Evolutionary conservation across 2,329 filamentous ascomycete species (phyloP).

Genomic region (Paraphaeosphaeria sporulosa): DNA sequence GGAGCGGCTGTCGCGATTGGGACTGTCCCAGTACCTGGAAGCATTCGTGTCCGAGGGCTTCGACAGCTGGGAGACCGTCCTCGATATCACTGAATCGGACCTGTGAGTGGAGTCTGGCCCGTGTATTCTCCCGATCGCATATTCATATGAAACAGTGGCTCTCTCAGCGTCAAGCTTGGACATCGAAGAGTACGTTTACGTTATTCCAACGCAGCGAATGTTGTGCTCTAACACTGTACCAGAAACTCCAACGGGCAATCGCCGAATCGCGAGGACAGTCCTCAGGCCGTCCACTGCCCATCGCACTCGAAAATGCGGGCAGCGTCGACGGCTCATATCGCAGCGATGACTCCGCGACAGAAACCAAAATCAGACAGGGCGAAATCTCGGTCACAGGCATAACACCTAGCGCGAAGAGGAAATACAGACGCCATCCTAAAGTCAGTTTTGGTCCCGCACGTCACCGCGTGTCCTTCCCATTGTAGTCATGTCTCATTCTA

Average conservation of each 20-base stretch:
- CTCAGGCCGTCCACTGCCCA: conserved; percentile 47
- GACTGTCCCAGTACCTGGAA: conserved; percentile 78
- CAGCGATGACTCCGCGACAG: conserved; percentile 62
- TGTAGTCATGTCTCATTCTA: conserved; percentile 19
- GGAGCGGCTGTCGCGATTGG: conserved; percentile 75
- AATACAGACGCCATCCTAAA: conserved; percentile 81
- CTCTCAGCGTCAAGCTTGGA: conserved; percentile 78
- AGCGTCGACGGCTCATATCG: conserved; percentile 63
- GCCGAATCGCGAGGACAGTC: conserved; percentile 71
- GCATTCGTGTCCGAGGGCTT: conserved; percentile 80
- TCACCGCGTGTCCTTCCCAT: background rate
- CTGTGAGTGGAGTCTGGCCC: conserved; percentile 61
- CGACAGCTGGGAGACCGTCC: conserved; percentile 82
- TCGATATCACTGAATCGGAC: conserved; percentile 85
- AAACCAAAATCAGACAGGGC: conserved; percentile 56
- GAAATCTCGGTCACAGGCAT: conserved; percentile 48
- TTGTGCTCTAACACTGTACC: conserved; percentile 8
- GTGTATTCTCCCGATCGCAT: background rate
- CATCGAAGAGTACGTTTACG: conserved; percentile 74
- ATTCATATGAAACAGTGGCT: conserved; percentile 48
- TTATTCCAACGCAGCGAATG: background rate
- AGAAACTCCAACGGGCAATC: conserved; percentile 86
- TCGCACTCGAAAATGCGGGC: conserved; percentile 54
- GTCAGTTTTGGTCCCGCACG: conserved; percentile 51
- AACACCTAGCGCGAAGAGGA: conserved; percentile 64